Base-by-base conservation (phyloP, 2,329 filamentous ascomycete species). In the Bipolaris oryzae region DNA sequence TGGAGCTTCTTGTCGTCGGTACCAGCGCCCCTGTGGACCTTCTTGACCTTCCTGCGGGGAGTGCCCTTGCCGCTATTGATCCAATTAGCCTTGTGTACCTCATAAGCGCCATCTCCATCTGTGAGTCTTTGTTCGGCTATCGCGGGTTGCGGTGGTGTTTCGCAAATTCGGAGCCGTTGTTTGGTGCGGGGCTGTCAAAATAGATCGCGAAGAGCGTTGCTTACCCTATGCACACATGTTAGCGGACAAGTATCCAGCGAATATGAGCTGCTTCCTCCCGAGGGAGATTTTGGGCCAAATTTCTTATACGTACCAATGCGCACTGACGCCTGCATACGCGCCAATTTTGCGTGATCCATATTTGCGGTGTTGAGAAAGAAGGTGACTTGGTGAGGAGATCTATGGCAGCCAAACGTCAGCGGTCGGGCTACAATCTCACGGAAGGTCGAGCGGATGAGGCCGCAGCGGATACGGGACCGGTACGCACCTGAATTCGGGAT, bases 1-100 rank as follows among this genome's bases (percentile, higher is more conserved):
- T 99, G 95, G 67, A 99, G 91, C 88, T 99, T 99, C 91, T 97
- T 98, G 89, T 99, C 95, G 79, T 99, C 95, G 80, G 91, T 92
- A 78, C 90, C 92, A 69, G 90, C 90, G 80, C 88, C 91, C 80
- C 92, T 92, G 82, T 96, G 91, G 70, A 94, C 91, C 83, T 96
- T 96, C 92, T 98, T 99, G 81, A 95, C 89, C 87, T 96, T 96
- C 85, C 95, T 88, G 84, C 95, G 87, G 77, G 95, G 95, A 72
- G 95, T 97, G 75, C 95, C 95, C 87, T 99, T 99, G 84, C 95
- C 95, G 84, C 94, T 89, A 73, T 65, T 50, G 37, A 60, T 46
- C 47, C 52, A 58, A 57, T 75, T 69, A 75, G 72, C 71, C 56
- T 58, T 23, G 15, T 44, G 13, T 65, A 35, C 15, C 38, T 39